Evolutionary conservation across 257 asterid species (phyloP).

Genomic region (Handroanthus guayacan): DNA sequence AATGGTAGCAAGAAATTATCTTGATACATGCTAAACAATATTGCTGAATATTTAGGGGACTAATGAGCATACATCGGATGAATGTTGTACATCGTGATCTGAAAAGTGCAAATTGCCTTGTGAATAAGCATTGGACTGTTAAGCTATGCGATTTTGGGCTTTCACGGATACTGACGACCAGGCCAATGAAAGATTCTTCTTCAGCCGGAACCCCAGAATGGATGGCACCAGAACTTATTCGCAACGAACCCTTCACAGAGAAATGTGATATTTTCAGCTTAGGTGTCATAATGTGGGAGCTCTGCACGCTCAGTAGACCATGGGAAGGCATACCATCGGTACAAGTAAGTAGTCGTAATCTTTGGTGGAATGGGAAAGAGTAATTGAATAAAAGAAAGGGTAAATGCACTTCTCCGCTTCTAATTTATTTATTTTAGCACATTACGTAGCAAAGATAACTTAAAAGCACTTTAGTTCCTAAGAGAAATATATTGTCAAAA

Average conservation of each 20-base stretch:
- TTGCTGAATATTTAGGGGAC: slow-evolving; percentile 59
- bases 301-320: slow-evolving; percentile 81
- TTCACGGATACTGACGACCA: slow-evolving; percentile 61
- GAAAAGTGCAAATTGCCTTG: slow-evolving; percentile 94
- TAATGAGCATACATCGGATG: slow-evolving; percentile 87
- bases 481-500: no score
- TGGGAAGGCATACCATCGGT: slow-evolving; percentile 86
- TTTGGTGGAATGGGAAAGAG: background rate
- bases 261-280: slow-evolving; percentile 88
- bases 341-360: slow-evolving; percentile 52
- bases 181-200: slow-evolving; percentile 65
- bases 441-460: no score
- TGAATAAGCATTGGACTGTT: slow-evolving; percentile 85
- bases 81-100: slow-evolving; percentile 88
- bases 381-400: background rate
- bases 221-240: slow-evolving; percentile 98
- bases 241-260: slow-evolving; percentile 89
- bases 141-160: slow-evolving; percentile 96
- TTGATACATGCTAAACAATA: no score
- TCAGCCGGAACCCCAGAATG: slow-evolving; percentile 97
- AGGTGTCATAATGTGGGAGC: slow-evolving; percentile 94
- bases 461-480: no score
- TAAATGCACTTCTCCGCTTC: no score
- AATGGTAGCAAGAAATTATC: background rate
- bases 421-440: no score